phyloP scores from a whole-genome alignment of 352 stramenopile genomes.

The Phytophthora pini region DNA sequence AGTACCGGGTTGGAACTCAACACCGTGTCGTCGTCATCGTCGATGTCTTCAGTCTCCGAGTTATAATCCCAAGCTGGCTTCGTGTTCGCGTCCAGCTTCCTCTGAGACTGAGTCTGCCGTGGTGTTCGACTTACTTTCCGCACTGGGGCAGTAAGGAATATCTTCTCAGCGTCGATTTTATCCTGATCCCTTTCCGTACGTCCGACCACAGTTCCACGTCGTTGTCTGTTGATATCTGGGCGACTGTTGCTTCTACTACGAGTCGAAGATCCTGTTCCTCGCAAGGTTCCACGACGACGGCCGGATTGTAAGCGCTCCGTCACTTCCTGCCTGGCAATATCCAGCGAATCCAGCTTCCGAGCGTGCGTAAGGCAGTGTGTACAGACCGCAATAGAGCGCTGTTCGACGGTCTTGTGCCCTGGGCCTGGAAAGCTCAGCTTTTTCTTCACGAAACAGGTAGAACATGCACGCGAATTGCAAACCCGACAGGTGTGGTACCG shows the following conservation, averaged over 20 bases:
- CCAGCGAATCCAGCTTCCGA: slow-evolving; percentile 34
- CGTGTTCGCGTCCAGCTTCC: slow-evolving; percentile 17
- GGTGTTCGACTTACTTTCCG: slow-evolving; percentile 6
- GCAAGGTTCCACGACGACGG: slow-evolving; percentile 13
- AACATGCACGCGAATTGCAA: slow-evolving; percentile 42
- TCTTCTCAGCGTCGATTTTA: slow-evolving; percentile 11
- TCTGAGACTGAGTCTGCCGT: slow-evolving; percentile 17
- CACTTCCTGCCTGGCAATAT: slow-evolving; percentile 41
- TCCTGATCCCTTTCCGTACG: slow-evolving; percentile 7
- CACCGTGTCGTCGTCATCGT: slow-evolving; percentile 11
- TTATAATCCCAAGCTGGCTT: slow-evolving; percentile 30
- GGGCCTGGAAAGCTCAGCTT: slow-evolving; percentile 44
- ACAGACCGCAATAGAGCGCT: slow-evolving; percentile 39
- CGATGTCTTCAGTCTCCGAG: slow-evolving; percentile 26
- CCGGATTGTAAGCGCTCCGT: slow-evolving; percentile 16
- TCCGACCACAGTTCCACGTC: slow-evolving; percentile 13
- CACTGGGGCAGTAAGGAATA: slow-evolving; percentile 19
- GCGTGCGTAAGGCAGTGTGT: slow-evolving; percentile 44
- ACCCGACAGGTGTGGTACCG: slow-evolving; percentile 37
- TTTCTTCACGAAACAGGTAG: slow-evolving; percentile 44
- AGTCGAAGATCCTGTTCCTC: slow-evolving; percentile 5
- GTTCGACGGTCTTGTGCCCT: slow-evolving; percentile 39
- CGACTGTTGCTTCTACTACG: slow-evolving; percentile 26
- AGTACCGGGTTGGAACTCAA: slow-evolving; percentile 12
- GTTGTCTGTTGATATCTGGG: background rate